Conservation (phyloP, 2,329 filamentous ascomycete genomes). For the Paraphoma sp. region DNA sequence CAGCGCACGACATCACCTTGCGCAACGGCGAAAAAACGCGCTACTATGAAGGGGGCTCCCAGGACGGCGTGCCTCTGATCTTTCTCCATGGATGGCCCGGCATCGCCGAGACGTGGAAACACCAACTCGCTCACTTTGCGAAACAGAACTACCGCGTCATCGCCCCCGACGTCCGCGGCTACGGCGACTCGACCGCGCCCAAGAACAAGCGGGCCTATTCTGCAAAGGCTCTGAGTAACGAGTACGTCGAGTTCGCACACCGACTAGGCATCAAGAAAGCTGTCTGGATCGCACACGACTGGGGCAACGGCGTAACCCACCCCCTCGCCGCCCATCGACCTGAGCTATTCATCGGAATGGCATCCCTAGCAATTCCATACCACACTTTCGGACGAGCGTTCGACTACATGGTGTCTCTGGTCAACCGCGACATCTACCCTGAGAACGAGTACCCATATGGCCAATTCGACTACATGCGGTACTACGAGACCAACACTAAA, state of each 20-base stretch:
- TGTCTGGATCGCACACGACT: slow-evolving; percentile 58
- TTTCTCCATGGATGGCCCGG: slow-evolving; percentile 46
- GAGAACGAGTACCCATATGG: slow-evolving; percentile 49
- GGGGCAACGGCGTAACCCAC: slow-evolving; percentile 47
- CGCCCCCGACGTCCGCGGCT: slow-evolving; percentile 44
- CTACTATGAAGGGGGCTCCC: slow-evolving; percentile 32
- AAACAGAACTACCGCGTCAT: slow-evolving; percentile 33
- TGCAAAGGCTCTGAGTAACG: slow-evolving; percentile 31
- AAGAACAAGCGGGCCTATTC: slow-evolving; percentile 37
- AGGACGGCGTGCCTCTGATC: slow-evolving; percentile 29
- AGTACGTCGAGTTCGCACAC: slow-evolving; percentile 49
- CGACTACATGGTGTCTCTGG: slow-evolving; percentile 39
- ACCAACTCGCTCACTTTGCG: slow-evolving; percentile 43
- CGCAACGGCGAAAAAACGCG: slow-evolving; percentile 26
- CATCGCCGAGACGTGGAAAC: slow-evolving; percentile 45
- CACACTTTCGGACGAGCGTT: slow-evolving; percentile 51
- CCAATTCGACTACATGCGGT: slow-evolving; percentile 46
- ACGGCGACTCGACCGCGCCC: slow-evolving; percentile 40
- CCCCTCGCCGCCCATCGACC: slow-evolving; percentile 41
- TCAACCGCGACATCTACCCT: slow-evolving; percentile 57
- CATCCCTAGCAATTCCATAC: slow-evolving; percentile 50
- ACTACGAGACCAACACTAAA: slow-evolving; percentile 35
- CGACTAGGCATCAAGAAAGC: slow-evolving; percentile 48
- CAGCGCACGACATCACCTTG: not conserved
- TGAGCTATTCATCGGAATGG: slow-evolving; percentile 38